Evolutionary conservation across 805 yeast genomes (phyloP).

Genomic region (Kluyveromyces starmeri): DNA sequence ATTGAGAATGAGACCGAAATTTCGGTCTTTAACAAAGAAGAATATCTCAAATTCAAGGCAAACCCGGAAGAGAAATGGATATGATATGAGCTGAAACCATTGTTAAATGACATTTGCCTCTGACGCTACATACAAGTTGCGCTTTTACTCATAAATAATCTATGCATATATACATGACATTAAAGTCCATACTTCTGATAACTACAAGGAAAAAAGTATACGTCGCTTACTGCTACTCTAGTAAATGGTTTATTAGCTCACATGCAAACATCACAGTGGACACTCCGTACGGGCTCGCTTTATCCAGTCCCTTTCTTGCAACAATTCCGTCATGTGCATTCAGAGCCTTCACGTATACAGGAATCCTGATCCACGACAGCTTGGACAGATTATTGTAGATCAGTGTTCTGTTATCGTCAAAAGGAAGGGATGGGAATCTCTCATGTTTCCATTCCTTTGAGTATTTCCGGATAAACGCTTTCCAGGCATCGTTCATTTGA

Average conservation of each 20-base stretch:
- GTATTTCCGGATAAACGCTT: slow-evolving; percentile 21
- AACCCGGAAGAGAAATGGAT: slow-evolving; percentile 93
- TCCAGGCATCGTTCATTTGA: slow-evolving; percentile 13
- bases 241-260: slow-evolving; percentile 15
- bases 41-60: slow-evolving; percentile 57
- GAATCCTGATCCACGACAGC: slow-evolving; percentile 69
- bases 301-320: slow-evolving; percentile 56
- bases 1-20: slow-evolving; percentile 87
- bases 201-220: no score
- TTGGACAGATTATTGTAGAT: slow-evolving; percentile 50
- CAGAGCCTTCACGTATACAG: slow-evolving; percentile 58
- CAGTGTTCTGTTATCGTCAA: slow-evolving; percentile 30
- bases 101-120: no score
- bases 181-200: no score
- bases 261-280: slow-evolving; percentile 25
- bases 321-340: slow-evolving; percentile 86
- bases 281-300: slow-evolving; percentile 18
- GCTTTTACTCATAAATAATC: no score
- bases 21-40: slow-evolving; percentile 64
- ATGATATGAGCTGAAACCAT: no score
- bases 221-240: neutral
- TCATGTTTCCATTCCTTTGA: slow-evolving; percentile 15
- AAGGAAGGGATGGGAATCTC: slow-evolving; percentile 21
- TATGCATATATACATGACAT: no score
- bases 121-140: no score